Percentiles rank a stretch among this genome's conserved stretches.
phyloP scores from a whole-genome alignment of 2,329 filamentous ascomycete genomes.

The Cercospora zeina region DNA sequence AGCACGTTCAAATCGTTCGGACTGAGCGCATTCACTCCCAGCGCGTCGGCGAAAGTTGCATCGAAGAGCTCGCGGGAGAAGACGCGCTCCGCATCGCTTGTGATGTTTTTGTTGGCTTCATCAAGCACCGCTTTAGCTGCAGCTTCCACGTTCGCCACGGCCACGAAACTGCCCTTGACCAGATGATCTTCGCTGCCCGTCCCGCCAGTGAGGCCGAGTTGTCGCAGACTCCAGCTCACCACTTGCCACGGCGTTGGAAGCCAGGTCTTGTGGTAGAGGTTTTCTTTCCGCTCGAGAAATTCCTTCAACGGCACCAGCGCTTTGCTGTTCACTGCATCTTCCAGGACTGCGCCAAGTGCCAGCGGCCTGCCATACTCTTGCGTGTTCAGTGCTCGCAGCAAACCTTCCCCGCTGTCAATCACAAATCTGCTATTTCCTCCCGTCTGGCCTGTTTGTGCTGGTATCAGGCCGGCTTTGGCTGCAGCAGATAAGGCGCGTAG shows the following conservation, averaged over 20 bases:
- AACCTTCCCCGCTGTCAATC: constrained; percentile 58
- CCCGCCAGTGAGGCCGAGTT: constrained; percentile 46
- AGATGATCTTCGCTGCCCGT: constrained; percentile 54
- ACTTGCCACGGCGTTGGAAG: constrained; percentile 67
- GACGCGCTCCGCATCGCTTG: constrained; percentile 39
- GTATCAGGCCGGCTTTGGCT: constrained; percentile 62
- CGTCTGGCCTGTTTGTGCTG: constrained; percentile 40
- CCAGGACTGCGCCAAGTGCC: constrained; percentile 74
- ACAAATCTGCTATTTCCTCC: constrained; percentile 51
- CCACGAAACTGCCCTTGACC: constrained; percentile 63
- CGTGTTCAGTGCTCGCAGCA: constrained; percentile 71
- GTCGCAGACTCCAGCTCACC: constrained; percentile 72
- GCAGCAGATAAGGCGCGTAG: constrained; percentile 70
- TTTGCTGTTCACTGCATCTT: constrained; percentile 68
- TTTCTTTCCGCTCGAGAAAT: constrained; percentile 66
- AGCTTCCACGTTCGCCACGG: constrained; percentile 62
- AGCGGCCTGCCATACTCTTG: constrained; percentile 79
- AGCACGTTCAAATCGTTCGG: constrained; percentile 51
- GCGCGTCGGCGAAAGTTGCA: constrained; percentile 30
- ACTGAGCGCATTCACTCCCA: constrained; percentile 38
- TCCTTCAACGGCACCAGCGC: constrained; percentile 70
- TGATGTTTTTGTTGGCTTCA: constrained; percentile 36
- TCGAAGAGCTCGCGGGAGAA: constrained; percentile 38
- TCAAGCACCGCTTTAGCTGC: constrained; percentile 47
- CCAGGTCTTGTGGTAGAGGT: constrained; percentile 71